Evolutionary conservation across 129 eudicot species (phyloP), one percentile per base, ranked within the genome.

Genomic region (Apium graveolens): DNA sequence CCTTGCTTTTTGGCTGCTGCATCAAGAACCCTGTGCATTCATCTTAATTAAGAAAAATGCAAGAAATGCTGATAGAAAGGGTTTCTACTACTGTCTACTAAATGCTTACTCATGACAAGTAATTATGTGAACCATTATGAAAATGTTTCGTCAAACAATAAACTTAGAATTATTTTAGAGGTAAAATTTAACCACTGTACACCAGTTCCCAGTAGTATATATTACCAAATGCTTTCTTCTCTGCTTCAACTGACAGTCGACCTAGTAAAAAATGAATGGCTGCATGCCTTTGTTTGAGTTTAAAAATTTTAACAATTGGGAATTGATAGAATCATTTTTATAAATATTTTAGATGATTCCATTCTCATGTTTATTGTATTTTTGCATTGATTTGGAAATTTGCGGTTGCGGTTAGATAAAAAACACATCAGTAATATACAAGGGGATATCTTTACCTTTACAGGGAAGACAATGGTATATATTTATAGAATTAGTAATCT

Each of bases 1-100:
- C 88, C 84, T 77, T 88, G 75, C 81, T 89, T 89, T 84, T 85
- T 89, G 76, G 97, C 99, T 35, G 99, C 99, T 74, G 97, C 99
- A 77, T 86, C 97, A 81, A 87, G 90, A 84, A 96, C 97, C 91
- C 99, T 96, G 78, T 90, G 51, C 76, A 66, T 72, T 49, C 37
- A 72, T 39, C 49, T 72, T n/a, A 42, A 41, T 24, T 39, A 10
- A 70, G 76, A 42, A 24, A 72, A n/a, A n/a, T n/a, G 32, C 51
- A 41, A n/a, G 46, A 72, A 39, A 72, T 39, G 53, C 18, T 72
- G 43, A 17, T 11, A 70, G 6, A 6, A 7, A 31, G 27, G 46
- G 75, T 39, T 38, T 70, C 7, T 38, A 24, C 46, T 70, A 18
- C 32, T 35, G 3, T 1, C 1, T 35, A n/a, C 37, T 37, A 70